Evolutionary conservation across 768 basidiomycete species (phyloP), one percentile per base, ranked within the genome.

Genomic region (Peribolospora kevripleyi): DNA sequence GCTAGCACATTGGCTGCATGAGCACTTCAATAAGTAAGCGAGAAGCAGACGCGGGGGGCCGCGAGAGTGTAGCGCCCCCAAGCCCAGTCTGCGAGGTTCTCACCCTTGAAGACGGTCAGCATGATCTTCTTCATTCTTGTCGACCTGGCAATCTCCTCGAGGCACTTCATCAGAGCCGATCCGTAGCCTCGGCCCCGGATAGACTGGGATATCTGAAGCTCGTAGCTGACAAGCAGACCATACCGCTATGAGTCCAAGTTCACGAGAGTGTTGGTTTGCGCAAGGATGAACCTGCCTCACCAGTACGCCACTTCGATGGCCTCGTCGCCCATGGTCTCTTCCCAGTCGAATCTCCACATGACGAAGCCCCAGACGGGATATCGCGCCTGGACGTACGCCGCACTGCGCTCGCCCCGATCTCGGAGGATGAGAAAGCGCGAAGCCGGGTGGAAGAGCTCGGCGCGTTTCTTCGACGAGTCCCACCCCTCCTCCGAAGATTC

Each of bases 61-160:
- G 38, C 6, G 0, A 3, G 2, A n/a, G 3, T 14, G 49, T 38
- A 37, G 13, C 0, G 13, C n/a, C 7, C 6, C 25, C 11, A 49
- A 7, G 36, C 53, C 59, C 14, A 53, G 47, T 11, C 41, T 25
- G 7, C 25, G 37, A 25, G 41, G 9, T 4, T 56, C 67, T n/a
- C 42, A 83, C 84, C 71, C 73, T 77, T 79, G 60, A 86, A 73
- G 1, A 77, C 81, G 0, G 84, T 87, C 11, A 87, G 72, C 71
- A 80, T 75, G 38, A 82, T 65, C 63, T 80, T 84, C 45, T 75
- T 67, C 79, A 86, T 81, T 3, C 63, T 57, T 68, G 72, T 81
- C 46, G 61, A 64, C 10, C 61, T 61, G 5, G 75, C 78, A 11
- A 85, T 73, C 6, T 66, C 66, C 25, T 67, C 66, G 14, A 86